Percentiles rank a stretch among this genome's conserved stretches.
These are phyloP conservation scores for Austroboletus niveus DNA, from an alignment of 1,284 basidiomycete species.

Conservation along the genomic window DNA sequence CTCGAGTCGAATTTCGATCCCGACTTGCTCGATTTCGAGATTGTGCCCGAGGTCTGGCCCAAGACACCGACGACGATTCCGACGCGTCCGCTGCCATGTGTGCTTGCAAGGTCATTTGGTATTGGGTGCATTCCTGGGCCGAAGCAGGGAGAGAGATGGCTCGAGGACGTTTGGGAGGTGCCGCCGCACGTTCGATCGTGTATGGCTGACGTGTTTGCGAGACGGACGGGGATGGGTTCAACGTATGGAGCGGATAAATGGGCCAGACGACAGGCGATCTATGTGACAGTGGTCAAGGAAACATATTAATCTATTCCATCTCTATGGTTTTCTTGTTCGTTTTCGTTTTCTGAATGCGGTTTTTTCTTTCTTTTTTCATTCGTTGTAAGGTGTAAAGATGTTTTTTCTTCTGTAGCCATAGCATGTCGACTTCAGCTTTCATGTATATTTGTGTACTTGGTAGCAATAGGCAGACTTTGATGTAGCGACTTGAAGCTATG, in stretches of 20 bases:
- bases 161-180: not conserved
- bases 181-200: constrained; percentile 1
- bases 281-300: constrained; percentile 43
- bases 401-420: constrained; percentile 24
- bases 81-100: not conserved
- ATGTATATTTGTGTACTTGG: constrained; percentile 17
- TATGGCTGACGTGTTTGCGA: not conserved
- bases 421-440: constrained; percentile 1
- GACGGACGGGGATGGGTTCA: not conserved
- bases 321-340: not conserved
- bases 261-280: constrained; percentile 28
- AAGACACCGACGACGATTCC: constrained; percentile 18
- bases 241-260: not conserved
- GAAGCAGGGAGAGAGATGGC: not conserved
- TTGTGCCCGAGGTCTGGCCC: constrained; percentile 18
- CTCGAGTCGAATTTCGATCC: constrained; percentile 28
- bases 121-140: not conserved
- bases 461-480: not conserved
- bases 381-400: not conserved
- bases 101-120: not conserved
- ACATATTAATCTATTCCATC: constrained; percentile 3
- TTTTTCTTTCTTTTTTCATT: no score
- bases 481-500: not conserved
- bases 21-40: constrained; percentile 1
- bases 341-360: no score